Conservation (phyloP, 371 early-diverging fungal genomes). For the Actinomortierella wolfii region DNA sequence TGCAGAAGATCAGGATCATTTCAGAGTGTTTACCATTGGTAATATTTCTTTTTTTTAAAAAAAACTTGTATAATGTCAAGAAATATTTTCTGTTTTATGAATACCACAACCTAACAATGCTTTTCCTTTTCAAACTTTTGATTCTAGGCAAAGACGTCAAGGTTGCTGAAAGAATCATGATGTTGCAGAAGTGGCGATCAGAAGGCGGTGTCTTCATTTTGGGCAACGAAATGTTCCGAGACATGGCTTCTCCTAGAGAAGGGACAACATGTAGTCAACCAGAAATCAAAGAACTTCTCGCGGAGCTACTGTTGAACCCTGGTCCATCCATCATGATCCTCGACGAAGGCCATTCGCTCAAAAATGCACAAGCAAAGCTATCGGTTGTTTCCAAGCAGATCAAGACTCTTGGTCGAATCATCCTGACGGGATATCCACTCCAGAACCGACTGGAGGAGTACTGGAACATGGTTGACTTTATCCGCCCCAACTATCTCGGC, state of each 20-base stretch:
- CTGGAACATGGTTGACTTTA: constrained; percentile 77
- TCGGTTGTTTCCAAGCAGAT: constrained; percentile 47
- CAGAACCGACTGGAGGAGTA: constrained; percentile 83
- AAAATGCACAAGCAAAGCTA: constrained; percentile 57
- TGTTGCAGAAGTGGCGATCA: constrained; percentile 56
- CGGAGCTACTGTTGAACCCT: constrained; percentile 50
- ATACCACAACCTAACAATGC: no score
- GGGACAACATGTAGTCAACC: background rate
- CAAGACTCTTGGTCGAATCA: constrained; percentile 65
- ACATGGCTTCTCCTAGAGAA: constrained; percentile 5
- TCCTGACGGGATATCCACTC: constrained; percentile 88
- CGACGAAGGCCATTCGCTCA: constrained; percentile 90
- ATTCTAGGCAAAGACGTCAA: background rate
- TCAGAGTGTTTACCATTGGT: constrained; percentile 34
- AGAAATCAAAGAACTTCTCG: no score
- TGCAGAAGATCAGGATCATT: constrained; percentile 16
- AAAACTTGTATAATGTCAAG: background rate
- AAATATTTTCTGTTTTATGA: background rate
- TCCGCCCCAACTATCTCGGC: constrained; percentile 68
- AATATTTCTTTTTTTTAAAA: no score
- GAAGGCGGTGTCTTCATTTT: constrained; percentile 71
- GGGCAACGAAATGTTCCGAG: constrained; percentile 66
- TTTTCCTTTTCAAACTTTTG: no score
- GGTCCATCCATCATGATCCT: constrained; percentile 77
- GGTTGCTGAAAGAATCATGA: constrained; percentile 3